These are phyloP conservation scores for Tieghemiomyces parasiticus DNA, from an alignment of 192 early-diverging fungal genomes.

Conservation along the genomic window DNA sequence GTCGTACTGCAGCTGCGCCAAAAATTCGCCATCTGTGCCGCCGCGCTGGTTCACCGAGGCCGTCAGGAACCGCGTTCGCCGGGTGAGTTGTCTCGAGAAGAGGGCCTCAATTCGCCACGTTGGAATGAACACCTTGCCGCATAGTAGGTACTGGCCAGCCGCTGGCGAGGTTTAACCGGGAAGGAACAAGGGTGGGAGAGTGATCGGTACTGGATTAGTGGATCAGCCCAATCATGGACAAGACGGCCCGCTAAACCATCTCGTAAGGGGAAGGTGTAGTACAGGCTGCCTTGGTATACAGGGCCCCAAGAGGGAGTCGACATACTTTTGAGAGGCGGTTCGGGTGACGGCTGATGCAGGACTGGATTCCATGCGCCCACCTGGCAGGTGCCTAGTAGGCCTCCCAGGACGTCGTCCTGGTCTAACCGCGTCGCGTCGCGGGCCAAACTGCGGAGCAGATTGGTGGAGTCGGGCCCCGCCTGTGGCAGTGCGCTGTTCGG, in stretches of 20 bases:
- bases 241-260: no score
- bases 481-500: no score
- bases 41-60: neutral
- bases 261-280: no score
- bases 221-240: no score
- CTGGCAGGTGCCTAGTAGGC: constrained; percentile 1
- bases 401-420: neutral
- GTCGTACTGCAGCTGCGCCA: constrained; percentile 54
- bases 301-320: no score
- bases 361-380: constrained; percentile 9
- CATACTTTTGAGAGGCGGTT: no score
- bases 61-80: constrained; percentile 6
- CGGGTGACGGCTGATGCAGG: neutral
- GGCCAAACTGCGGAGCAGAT: no score
- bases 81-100: neutral
- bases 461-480: no score
- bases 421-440: no score
- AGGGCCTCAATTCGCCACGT: constrained; percentile 2
- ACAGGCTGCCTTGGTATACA: no score
- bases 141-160: constrained; percentile 7
- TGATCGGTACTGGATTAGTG: no score
- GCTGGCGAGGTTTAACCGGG: neutral
- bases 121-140: constrained; percentile 1
- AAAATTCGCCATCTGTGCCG: constrained; percentile 19
- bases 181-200: neutral